Evolutionary conservation across 352 stramenopile genomes (phyloP).

Genomic region (Globisporangium orthogonon): DNA sequence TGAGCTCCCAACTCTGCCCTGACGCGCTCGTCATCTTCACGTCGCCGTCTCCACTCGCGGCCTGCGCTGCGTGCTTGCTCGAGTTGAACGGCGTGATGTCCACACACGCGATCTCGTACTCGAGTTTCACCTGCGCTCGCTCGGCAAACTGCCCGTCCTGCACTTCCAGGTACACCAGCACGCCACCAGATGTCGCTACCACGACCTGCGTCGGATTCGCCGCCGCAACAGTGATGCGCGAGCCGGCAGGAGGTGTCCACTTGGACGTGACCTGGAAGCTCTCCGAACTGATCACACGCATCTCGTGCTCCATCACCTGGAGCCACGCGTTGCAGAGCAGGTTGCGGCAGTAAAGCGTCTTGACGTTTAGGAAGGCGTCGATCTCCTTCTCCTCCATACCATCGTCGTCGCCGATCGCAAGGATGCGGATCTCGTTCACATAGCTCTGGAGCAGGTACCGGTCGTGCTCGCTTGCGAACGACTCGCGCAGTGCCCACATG

Average conservation of each 20-base stretch:
- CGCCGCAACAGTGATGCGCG: constrained; percentile 77
- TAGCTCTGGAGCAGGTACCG: constrained; percentile 96
- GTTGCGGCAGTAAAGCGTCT: constrained; percentile 94
- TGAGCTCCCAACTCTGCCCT: constrained; percentile 51
- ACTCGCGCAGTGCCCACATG: constrained; percentile 93
- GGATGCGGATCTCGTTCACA: constrained; percentile 93
- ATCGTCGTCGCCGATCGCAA: constrained; percentile 88
- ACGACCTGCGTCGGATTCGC: constrained; percentile 91
- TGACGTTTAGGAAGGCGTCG: constrained; percentile 70
- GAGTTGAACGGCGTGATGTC: constrained; percentile 68
- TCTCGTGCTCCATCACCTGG: constrained; percentile 92
- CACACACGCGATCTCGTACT: constrained; percentile 94
- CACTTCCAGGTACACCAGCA: constrained; percentile 88
- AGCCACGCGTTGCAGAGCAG: constrained; percentile 83
- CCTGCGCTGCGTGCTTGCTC: constrained; percentile 1
- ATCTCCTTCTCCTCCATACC: constrained; percentile 92
- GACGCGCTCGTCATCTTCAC: constrained; percentile 46
- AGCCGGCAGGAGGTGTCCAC: constrained; percentile 62
- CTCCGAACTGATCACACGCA: constrained; percentile 83
- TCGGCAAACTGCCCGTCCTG: constrained; percentile 52
- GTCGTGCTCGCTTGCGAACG: constrained; percentile 87
- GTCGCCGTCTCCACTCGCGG: constrained; percentile 22
- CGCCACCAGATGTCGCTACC: constrained; percentile 86
- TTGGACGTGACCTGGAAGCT: constrained; percentile 56
- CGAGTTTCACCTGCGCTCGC: constrained; percentile 66